Evolutionary conservation across 2,329 filamentous ascomycete genomes (phyloP).

Genomic region (Neonectria faginata): DNA sequence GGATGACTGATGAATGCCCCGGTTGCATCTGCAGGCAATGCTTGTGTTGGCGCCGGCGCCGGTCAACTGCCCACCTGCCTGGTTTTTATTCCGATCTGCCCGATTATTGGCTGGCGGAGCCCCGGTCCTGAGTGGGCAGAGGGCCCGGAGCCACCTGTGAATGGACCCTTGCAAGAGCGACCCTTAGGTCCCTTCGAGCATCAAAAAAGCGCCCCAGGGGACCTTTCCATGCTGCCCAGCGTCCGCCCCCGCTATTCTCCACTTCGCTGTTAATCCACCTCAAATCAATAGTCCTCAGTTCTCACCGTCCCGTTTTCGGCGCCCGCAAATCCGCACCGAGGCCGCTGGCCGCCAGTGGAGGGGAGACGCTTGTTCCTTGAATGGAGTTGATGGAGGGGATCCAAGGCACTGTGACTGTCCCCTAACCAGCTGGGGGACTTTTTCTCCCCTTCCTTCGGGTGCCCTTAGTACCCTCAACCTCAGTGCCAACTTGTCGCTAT

Average conservation of each 20-base stretch:
- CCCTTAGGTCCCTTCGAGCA: conserved; percentile 31
- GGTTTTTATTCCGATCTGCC: conserved; percentile 46
- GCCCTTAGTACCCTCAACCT: neutral
- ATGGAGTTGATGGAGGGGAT: neutral
- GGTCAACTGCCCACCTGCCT: conserved; percentile 5
- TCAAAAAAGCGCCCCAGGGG: conserved; percentile 43
- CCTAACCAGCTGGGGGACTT: conserved; percentile 9
- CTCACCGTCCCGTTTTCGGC: conserved; percentile 26
- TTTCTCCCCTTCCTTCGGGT: neutral
- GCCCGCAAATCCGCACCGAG: conserved; percentile 30
- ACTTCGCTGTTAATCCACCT: conserved; percentile 1
- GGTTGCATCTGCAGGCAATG: conserved; percentile 5
- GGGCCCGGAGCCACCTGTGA: conserved; percentile 33
- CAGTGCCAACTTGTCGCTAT: conserved; percentile 20
- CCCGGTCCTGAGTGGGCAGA: conserved; percentile 13
- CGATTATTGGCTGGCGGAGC: conserved; percentile 51
- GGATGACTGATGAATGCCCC: conserved; percentile 5
- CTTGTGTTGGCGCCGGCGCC: conserved; percentile 11
- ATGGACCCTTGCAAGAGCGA: conserved; percentile 48
- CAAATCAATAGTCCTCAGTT: conserved; percentile 3
- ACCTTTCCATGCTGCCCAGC: conserved; percentile 30
- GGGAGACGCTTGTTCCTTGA: conserved; percentile 2
- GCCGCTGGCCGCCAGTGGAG: neutral
- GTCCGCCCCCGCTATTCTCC: conserved; percentile 29
- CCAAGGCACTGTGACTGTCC: conserved; percentile 1